Evolutionary conservation across 2,329 filamentous ascomycete species (phyloP).

Genomic region (Colletotrichum sp.): DNA sequence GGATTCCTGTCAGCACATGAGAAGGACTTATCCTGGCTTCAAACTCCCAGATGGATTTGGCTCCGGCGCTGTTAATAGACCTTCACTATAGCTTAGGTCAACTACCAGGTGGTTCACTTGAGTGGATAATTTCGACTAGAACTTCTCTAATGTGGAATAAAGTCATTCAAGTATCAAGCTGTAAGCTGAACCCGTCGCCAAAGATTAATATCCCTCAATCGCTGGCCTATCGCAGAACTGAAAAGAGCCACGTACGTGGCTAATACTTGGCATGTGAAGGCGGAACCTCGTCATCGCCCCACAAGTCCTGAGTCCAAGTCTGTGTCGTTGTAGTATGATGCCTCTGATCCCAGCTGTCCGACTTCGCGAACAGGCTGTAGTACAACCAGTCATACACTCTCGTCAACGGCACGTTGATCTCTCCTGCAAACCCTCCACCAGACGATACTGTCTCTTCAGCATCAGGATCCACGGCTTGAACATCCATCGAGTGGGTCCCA

Average conservation of each 20-base stretch:
- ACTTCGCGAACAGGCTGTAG: neutral
- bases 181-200: neutral
- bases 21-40: neutral
- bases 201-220: neutral
- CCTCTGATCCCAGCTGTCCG: neutral
- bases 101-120: neutral
- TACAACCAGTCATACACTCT: neutral
- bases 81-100: neutral
- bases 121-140: neutral
- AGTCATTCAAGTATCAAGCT: neutral
- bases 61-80: rapidly evolving
- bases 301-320: neutral
- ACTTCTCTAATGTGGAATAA: neutral
- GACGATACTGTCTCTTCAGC: neutral
- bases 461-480: neutral
- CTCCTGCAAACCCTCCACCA: neutral
- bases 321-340: neutral
- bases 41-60: neutral
- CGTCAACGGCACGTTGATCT: neutral
- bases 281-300: neutral
- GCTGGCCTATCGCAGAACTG: neutral
- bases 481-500: neutral
- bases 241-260: neutral
- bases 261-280: neutral
- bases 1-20: neutral